Conservation (phyloP, 208 protist species). For the Trypanosoma boissoni region DNA sequence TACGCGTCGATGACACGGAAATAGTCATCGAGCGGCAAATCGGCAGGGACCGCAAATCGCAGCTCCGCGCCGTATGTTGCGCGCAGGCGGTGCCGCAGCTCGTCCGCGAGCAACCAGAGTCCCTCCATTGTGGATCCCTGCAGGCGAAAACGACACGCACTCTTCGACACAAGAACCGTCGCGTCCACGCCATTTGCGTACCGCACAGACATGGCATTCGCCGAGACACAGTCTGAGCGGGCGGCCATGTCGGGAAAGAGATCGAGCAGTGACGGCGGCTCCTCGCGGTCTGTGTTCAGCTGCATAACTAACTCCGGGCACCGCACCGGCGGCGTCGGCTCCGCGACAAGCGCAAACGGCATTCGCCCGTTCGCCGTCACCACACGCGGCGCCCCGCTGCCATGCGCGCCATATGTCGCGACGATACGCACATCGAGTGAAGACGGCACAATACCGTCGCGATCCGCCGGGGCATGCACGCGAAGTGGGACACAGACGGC, state of each 20-base stretch:
- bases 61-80: constrained; percentile 37
- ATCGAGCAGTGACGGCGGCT: constrained; percentile 59
- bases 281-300: constrained; percentile 82
- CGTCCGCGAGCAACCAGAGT: constrained; percentile 75
- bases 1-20: constrained; percentile 81
- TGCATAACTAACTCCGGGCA: constrained; percentile 76
- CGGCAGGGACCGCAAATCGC: constrained; percentile 59
- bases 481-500: constrained; percentile 41
- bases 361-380: constrained; percentile 31
- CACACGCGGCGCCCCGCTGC: constrained; percentile 32
- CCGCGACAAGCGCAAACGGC: constrained; percentile 68
- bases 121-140: constrained; percentile 83
- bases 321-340: constrained; percentile 65
- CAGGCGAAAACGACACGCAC: constrained; percentile 84
- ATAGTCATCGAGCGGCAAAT: constrained; percentile 79
- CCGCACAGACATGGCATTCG: constrained; percentile 79
- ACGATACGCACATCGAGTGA: constrained; percentile 60
- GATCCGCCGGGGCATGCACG: constrained; percentile 29
- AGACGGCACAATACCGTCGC: constrained; percentile 65
- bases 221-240: constrained; percentile 25
- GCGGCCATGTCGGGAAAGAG: constrained; percentile 85
- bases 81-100: constrained; percentile 62
- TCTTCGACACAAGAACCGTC: constrained; percentile 92
- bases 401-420: constrained; percentile 41
- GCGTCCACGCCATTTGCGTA: constrained; percentile 88